Percentiles rank a stretch among this genome's conserved stretches.
These are phyloP conservation scores for Onygenales sp. DNA, from an alignment of 2,329 filamentous ascomycete genomes.

Conservation along the genomic window DNA sequence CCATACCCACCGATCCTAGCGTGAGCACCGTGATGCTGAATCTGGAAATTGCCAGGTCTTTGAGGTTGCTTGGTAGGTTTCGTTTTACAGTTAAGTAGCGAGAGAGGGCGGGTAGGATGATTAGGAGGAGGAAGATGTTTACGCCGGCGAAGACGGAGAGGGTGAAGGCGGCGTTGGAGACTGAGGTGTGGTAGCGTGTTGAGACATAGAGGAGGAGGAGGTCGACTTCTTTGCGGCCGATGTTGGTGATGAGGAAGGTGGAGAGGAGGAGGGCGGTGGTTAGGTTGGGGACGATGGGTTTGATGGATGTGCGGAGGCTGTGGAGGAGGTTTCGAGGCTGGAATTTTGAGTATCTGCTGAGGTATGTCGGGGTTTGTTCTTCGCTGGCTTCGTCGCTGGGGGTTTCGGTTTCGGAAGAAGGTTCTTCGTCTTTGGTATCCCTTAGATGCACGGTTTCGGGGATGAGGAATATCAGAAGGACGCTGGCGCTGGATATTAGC, in stretches of 20 bases:
- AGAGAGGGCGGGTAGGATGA: slow-evolving; percentile 35
- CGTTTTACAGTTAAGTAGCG: slow-evolving; percentile 21
- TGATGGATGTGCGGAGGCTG: slow-evolving; percentile 1
- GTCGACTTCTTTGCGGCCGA: slow-evolving; percentile 38
- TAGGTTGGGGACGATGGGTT: slow-evolving; percentile 30
- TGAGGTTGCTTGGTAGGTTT: slow-evolving; percentile 26
- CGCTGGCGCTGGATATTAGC: slow-evolving; percentile 22
- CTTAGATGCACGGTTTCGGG: slow-evolving; percentile 30
- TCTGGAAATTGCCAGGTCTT: slow-evolving; percentile 39
- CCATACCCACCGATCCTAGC: slow-evolving; percentile 37
- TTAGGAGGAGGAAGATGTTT: slow-evolving; percentile 38
- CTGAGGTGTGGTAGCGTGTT: slow-evolving; percentile 40
- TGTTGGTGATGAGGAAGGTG: slow-evolving; percentile 39
- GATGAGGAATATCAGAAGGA: slow-evolving; percentile 23
- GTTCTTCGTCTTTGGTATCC: neutral
- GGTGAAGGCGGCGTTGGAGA: slow-evolving; percentile 35
- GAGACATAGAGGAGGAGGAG: slow-evolving; percentile 44
- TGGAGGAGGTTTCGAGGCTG: neutral
- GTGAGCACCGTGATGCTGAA: slow-evolving; percentile 35
- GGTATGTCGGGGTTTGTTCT: neutral
- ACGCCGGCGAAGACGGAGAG: slow-evolving; percentile 39
- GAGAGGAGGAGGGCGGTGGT: slow-evolving; percentile 35
- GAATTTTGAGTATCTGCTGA: neutral
- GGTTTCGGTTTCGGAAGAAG: neutral
- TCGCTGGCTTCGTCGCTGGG: neutral